These are phyloP conservation scores for Fusarium austroafricanum DNA, from an alignment of 2,329 filamentous ascomycete genomes.

Conservation along the genomic window DNA sequence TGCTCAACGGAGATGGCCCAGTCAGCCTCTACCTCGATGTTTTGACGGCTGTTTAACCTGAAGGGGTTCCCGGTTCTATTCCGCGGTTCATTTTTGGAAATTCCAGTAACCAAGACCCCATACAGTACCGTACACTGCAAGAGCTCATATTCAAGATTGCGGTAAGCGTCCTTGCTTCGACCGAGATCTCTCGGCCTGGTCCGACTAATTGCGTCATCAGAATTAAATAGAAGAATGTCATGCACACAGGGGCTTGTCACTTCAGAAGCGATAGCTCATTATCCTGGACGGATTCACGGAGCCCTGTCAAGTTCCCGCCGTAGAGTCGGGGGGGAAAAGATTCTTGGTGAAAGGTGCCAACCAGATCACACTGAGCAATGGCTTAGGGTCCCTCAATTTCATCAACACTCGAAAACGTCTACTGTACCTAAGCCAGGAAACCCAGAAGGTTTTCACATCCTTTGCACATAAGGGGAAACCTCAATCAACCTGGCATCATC, in stretches of 20 bases:
- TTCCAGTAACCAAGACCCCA: neutral
- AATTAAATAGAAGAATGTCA: neutral
- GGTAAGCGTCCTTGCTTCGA: neutral
- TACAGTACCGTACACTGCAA: neutral
- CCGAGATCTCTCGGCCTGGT: conserved; percentile 6
- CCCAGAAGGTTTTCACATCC: neutral
- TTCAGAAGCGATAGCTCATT: conserved; percentile 18
- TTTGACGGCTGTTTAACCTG: neutral
- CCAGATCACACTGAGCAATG: neutral
- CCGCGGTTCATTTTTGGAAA: neutral
- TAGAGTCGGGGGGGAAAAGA: neutral
- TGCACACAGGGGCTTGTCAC: conserved; percentile 1
- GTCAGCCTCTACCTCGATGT: no score
- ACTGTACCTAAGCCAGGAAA: neutral
- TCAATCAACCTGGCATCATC: neutral
- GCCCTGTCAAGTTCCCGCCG: conserved; percentile 14
- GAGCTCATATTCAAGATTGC: neutral
- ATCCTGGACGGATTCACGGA: conserved; percentile 4
- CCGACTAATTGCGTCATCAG: conserved; percentile 17
- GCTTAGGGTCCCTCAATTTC: neutral
- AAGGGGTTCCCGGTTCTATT: conserved; percentile 4
- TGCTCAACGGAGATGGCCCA: neutral
- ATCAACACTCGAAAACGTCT: neutral
- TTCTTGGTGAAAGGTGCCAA: neutral
- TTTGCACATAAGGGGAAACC: neutral